Evolutionary conservation across 805 yeast genomes (phyloP), one percentile per base, ranked within the genome.

Genomic region (Yarrowia bubula): DNA sequence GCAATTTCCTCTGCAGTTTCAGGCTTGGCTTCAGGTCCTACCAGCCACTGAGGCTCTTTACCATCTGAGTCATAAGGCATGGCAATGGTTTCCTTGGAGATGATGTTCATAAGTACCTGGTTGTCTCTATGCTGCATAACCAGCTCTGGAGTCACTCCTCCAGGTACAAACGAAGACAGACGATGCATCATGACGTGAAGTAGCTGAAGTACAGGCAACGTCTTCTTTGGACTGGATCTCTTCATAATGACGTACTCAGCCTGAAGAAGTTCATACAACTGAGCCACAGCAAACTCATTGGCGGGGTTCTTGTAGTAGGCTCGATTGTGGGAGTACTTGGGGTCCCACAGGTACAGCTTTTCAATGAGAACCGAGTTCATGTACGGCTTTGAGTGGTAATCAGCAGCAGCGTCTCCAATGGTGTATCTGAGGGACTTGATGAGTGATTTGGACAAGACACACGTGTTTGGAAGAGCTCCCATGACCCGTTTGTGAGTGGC

Each of bases 41-140:
- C 9, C 31, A 55, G 18, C 61, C 61, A 55, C 61, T 55, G 61
- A 13, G 61, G 61, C n/a, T 55, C 61, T 38, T 55, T 55, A 3
- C 61, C 61, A 18, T 55, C 61, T 0, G 61, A 55, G 13, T 55
- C 61, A 17, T 55, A 55, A 1, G 61, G 61, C 61, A 55, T 55
- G 47, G 61, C 47, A n/a, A 55, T 55, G 39, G 70, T 65, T 33
- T 37, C 51, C 28, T 42, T 38, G 47, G 47, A 47, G 14, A 66
- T 46, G 38, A 66, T 65, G 44, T 66, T 63, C 42, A 53, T 41
- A 22, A 66, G 61, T 38, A 41, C 61, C 37, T 55, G 37, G 47
- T 39, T 39, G 51, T 41, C 33, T 9, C 51, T 22, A 8, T 58
- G 64, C 3, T 58, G 64, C 1, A 35, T 51, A 8, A 58, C 33